A percentile compares a stretch with the other conserved stretches of the same genome.
Evolutionary conservation across 352 stramenopile genomes (phyloP).

Genomic region (Pythium pyrilobum): DNA sequence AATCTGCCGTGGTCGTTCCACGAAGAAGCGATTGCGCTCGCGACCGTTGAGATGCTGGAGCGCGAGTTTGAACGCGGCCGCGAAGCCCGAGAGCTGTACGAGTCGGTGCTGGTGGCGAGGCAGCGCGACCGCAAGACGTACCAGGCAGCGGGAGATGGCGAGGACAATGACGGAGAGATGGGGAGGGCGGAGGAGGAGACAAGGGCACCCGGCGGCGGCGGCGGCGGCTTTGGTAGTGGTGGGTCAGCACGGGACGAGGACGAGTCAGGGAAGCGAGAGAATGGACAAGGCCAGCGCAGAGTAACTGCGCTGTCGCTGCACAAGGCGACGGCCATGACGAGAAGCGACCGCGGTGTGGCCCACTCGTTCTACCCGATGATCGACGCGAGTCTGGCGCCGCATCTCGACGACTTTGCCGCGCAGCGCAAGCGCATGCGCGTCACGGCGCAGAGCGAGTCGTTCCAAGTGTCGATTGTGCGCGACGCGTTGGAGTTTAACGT

Average conservation of each 20-base stretch:
- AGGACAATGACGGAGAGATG: background rate
- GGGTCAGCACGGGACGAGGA: no score
- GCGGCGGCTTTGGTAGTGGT: background rate
- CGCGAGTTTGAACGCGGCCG: constrained; percentile 73
- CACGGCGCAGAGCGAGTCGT: constrained; percentile 32
- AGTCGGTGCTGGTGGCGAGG: constrained; percentile 57
- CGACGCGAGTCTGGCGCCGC: constrained; percentile 23
- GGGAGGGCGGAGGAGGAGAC: background rate
- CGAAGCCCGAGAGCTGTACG: constrained; percentile 61
- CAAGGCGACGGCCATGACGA: constrained; percentile 31
- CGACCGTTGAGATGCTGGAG: constrained; percentile 72
- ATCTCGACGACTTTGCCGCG: constrained; percentile 37
- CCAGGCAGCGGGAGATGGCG: background rate
- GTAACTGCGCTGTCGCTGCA: constrained; percentile 26
- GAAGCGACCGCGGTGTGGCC: constrained; percentile 56
- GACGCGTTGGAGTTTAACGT: constrained; percentile 64
- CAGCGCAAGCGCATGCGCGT: constrained; percentile 39
- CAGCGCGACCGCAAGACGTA: constrained; percentile 13
- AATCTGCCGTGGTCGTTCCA: constrained; percentile 74
- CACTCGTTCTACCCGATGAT: constrained; percentile 80
- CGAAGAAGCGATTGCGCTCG: constrained; percentile 59
- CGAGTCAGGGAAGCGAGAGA: background rate
- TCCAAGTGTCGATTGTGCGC: constrained; percentile 60
- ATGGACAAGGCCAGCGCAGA: background rate
- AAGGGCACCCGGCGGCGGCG: background rate